Evolutionary conservation across 805 yeast genomes (phyloP).

Genomic region (Clavispora phyllophila): DNA sequence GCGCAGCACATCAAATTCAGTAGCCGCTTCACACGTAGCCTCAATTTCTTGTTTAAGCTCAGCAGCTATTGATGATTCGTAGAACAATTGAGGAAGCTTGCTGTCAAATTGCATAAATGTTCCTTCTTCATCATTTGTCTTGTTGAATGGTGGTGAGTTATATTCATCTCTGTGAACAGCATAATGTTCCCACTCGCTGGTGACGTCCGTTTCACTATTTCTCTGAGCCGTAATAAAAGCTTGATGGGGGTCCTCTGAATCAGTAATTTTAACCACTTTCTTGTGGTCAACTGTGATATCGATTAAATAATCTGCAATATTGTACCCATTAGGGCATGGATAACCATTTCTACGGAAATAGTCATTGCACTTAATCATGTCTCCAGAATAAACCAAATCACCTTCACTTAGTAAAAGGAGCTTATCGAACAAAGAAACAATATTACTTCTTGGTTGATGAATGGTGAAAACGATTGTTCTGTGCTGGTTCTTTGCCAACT

Average conservation of each 20-base stretch:
- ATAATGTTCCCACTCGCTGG: slow-evolving; percentile 82
- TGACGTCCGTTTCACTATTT: slow-evolving; percentile 46
- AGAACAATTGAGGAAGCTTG: slow-evolving; percentile 30
- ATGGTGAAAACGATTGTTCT: slow-evolving; percentile 90
- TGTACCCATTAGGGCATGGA: slow-evolving; percentile 82
- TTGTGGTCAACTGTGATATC: slow-evolving; percentile 76
- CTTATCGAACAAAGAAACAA: slow-evolving; percentile 85
- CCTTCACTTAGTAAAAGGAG: slow-evolving; percentile 80
- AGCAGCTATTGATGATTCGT: slow-evolving; percentile 36
- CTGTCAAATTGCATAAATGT: slow-evolving; percentile 14
- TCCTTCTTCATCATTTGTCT: slow-evolving; percentile 17
- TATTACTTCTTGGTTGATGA: slow-evolving; percentile 95
- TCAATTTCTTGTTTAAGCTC: slow-evolving; percentile 38
- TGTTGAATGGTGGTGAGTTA: slow-evolving; percentile 22
- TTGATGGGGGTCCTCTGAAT: slow-evolving; percentile 24
- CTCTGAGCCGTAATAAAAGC: slow-evolving; percentile 20
- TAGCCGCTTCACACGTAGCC: slow-evolving; percentile 20
- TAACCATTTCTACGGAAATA: slow-evolving; percentile 75
- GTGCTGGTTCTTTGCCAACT: slow-evolving; percentile 71
- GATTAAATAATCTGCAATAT: slow-evolving; percentile 88
- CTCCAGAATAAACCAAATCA: slow-evolving; percentile 81
- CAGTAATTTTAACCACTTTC: slow-evolving; percentile 21
- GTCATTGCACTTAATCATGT: slow-evolving; percentile 66
- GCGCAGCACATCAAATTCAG: slow-evolving; percentile 21
- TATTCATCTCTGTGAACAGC: slow-evolving; percentile 78